Evolutionary conservation across 805 yeast species (phyloP), one percentile per base, ranked within the genome.

Genomic region (Nakazawaea siamensis): DNA sequence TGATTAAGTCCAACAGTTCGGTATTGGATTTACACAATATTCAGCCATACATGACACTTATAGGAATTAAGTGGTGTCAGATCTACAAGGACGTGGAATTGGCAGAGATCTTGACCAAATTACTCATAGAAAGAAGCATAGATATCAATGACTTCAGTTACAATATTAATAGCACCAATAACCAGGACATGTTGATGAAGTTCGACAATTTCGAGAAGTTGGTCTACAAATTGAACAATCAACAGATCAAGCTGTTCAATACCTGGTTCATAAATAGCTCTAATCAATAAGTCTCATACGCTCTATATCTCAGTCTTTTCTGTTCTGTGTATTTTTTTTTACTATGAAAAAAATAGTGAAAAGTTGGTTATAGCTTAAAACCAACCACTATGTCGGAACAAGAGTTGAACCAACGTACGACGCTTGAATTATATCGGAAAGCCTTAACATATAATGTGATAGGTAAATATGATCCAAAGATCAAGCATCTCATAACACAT

Each of bases 141-240:
- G 80, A 73, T 50, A 75, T 88, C 19, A 78, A 79, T 51, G 88
- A 80, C 50, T 72, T 66, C 45, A 86, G 94, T 11, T 61, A 62
- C 31, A 73, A 72, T 38, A 57, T 70, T n/a, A 45, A 50, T 11
- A 38, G 37, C 29, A 34, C 35, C 38, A 31, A 26, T 38, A 41
- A 17, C 16, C 42, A 19, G 10, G 60, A 66, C 36, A 82, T 87
- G 45, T 47, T 83, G 29, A 62, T 70, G 39, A 74, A 78, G 4
- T 58, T 87, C 42, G 97, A 87, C 50, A 85, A 79, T 48, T 79
- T 73, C 51, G 97, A 87, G 48, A 79, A 73, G 52, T 56, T 54
- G 23, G 48, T 82, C 16, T 80, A 70, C 54, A 70, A 19, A 16
- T 18, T 37, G 31, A 37, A 35, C 19, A 35, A 30, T 26, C 38